Evolutionary conservation across 257 asterid genomes (phyloP), one percentile per base, ranked within the genome.

Genomic region (Penstemon barbatus): DNA sequence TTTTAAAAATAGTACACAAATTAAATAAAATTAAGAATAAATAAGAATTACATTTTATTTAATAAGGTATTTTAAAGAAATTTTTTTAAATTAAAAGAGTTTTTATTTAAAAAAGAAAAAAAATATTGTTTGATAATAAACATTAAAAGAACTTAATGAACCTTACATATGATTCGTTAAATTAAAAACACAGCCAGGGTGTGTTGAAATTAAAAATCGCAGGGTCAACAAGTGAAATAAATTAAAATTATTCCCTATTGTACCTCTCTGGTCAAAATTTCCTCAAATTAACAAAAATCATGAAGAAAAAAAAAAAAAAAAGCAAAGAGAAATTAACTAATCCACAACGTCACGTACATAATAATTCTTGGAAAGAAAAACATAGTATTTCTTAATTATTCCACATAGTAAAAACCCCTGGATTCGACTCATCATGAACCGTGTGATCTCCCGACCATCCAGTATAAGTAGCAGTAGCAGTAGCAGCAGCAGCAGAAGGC

Each of bases 391-490:
- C 33, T 25, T 68, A 89, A 8, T 83, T 87, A 79, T 89, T 87
- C 96, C 96, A 89, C 92, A 85, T 89, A 12, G 79, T 74, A 60
- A 87, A 85, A 10, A 73, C 78, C 19, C 79, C 70, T 2, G 92
- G 83, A 76, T 83, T 82, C 4, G 96, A 78, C 11, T 82, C 90
- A n/a, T 87, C 33, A 25, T 25, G 89, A 13, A 80, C 76, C 43
- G 73, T 80, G 33, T 25, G 33, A 12, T 87, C 97, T 6, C 85
- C 89, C 0, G 89, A 67, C 96, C 96, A 90, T 45, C 94, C 92
- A 2, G 81, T 46, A 52, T 80, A 84, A 44, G 81, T 69, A 1
- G 80, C 2, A 25, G 33, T 25, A 25, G 33, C 33, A 25, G n/a
- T n/a, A n/a, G 33, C 33, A 25, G 33, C 33, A 25, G 33, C 78